Base-by-base conservation (phyloP, 352 stramenopile genomes). In the Pythium brachiatum region DNA sequence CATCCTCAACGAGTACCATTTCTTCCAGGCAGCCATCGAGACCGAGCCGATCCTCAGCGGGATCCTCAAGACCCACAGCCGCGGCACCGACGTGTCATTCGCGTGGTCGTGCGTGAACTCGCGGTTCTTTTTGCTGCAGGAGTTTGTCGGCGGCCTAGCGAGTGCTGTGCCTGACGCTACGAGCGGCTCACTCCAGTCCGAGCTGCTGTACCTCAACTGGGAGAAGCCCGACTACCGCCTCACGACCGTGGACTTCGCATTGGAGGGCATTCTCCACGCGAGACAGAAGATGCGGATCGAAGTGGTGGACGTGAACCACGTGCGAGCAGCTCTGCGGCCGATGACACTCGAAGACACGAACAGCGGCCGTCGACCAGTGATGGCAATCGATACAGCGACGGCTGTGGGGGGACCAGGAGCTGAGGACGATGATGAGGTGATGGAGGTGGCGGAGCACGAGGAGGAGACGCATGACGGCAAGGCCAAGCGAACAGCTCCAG, bases 191-290 rank as follows among this genome's bases (percentile, higher is more conserved):
- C 47, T 89, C 23, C 72, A 68, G 31, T 54, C 66, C 0, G 78
- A 86, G 53, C 53, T 89, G 13, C 58, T 55, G 20, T 62, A 60
- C 47, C 59, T 87, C 27, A 88, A 86, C 57, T 89, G 78, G 78
- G 80, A 86, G 56, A 89, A 86, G 57, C 75, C 75, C 16, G 78
- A 86, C 64, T 85, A 85, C 41, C 76, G 74, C 4, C 66, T 83
- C 63, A 81, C 77, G 16, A 78, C 79, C 69, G 57, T 89, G 15
- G 77, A 89, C 63, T 83, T 87, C 48, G 69, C 77, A 20, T 73
- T 89, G 21, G 79, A 89, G 58, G 79, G 79, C 2, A 87, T 89
- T 39, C 62, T 89, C 39, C 79, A 89, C 62, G 77, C 79, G n/a
- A 73, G 79, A 31, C 79, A 87, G 66, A 88, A 88, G 65, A 62